These are phyloP conservation scores for Candida maltosa DNA, from an alignment of 805 yeast species.

Conservation along the genomic window DNA sequence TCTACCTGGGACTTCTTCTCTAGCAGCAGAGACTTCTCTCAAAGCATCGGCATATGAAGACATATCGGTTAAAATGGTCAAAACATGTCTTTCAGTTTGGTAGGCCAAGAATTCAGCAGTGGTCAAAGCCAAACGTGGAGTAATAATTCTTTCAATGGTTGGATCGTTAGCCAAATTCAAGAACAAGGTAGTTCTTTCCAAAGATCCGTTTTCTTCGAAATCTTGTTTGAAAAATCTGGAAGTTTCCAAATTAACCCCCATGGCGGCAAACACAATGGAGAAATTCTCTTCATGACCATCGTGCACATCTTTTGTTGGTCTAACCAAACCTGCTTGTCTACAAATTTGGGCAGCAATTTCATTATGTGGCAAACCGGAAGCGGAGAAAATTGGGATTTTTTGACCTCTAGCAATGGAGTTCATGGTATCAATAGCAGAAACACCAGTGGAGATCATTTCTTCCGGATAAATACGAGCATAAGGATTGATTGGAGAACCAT, in stretches of 20 bases:
- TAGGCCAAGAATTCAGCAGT: slow-evolving; percentile 98
- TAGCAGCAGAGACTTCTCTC: slow-evolving; percentile 99
- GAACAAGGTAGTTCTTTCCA: slow-evolving; percentile 96
- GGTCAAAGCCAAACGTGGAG: slow-evolving; percentile 97
- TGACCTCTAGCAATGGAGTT: slow-evolving; percentile 99
- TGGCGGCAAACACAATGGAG: slow-evolving; percentile 98
- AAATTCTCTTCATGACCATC: slow-evolving; percentile 99
- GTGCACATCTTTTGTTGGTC: slow-evolving; percentile 99
- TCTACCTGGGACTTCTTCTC: slow-evolving; percentile 99
- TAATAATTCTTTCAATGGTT: slow-evolving; percentile 97
- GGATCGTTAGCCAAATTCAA: slow-evolving; percentile 98
- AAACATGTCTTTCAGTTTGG: slow-evolving; percentile 98
- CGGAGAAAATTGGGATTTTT: slow-evolving; percentile 98
- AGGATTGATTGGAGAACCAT: slow-evolving; percentile 98
- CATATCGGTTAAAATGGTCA: slow-evolving; percentile 98
- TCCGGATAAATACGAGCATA: slow-evolving; percentile 98
- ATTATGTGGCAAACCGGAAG: slow-evolving; percentile 98
- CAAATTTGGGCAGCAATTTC: slow-evolving; percentile 99
- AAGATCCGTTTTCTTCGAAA: slow-evolving; percentile 97
- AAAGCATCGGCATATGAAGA: slow-evolving; percentile 99
- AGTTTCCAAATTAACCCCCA: slow-evolving; percentile 99
- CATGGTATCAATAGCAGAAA: slow-evolving; percentile 98
- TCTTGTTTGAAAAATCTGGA: slow-evolving; percentile 98
- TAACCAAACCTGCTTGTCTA: slow-evolving; percentile 98
- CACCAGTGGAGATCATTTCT: slow-evolving; percentile 99